phyloP scores from a whole-genome alignment of 768 basidiomycete species.

The Termitomyces sp. region DNA sequence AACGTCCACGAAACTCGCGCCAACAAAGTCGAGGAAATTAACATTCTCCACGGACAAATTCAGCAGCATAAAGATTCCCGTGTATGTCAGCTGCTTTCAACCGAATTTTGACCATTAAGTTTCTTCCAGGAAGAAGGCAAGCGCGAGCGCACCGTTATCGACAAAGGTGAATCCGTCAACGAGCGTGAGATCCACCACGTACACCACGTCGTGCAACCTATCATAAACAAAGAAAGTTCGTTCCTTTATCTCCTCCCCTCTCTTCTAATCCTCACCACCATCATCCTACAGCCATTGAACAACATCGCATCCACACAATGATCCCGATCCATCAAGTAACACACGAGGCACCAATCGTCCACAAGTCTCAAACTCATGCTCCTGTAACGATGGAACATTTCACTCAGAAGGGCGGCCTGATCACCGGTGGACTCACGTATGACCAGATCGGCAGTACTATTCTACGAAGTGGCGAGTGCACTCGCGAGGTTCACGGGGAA shows the following conservation, averaged over 20 bases:
- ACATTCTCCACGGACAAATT: not conserved
- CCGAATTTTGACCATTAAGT: not conserved
- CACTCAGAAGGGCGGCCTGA: not conserved
- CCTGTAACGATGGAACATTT: slow-evolving; percentile 32
- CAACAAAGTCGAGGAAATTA: not conserved
- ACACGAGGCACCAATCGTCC: slow-evolving; percentile 34
- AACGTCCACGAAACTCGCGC: not conserved
- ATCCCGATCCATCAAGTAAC: slow-evolving; percentile 33
- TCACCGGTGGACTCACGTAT: not conserved
- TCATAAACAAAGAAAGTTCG: slow-evolving; percentile 36
- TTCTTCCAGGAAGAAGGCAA: not conserved
- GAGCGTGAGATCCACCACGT: slow-evolving; percentile 33
- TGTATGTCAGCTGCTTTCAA: not conserved
- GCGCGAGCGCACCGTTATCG: slow-evolving; percentile 24
- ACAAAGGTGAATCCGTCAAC: slow-evolving; percentile 28
- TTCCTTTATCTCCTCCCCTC: not conserved
- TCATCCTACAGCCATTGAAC: slow-evolving; percentile 23
- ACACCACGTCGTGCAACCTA: slow-evolving; percentile 34
- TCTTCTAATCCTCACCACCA: not conserved
- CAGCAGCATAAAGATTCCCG: not conserved
- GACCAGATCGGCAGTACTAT: slow-evolving; percentile 1
- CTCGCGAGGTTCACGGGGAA: not conserved
- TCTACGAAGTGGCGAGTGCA: not conserved
- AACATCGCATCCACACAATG: slow-evolving; percentile 25
- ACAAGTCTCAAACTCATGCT: slow-evolving; percentile 30